Evolutionary conservation across 257 asterid species (phyloP), one percentile per base, ranked within the genome.

Genomic region (Nicotiana sylvestris): DNA sequence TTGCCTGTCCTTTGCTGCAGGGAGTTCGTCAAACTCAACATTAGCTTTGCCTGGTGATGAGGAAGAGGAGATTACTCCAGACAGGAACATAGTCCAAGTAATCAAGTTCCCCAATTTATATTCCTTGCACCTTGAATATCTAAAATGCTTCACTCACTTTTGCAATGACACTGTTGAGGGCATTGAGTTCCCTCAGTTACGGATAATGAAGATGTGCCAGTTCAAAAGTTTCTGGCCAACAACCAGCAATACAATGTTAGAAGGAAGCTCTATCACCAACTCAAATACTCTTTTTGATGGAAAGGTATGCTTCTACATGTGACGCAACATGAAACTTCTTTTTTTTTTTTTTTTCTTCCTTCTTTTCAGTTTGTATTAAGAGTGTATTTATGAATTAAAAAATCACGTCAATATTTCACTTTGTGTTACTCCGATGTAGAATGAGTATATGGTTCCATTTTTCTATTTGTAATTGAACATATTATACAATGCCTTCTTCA

Each of bases 81-180:
- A n/a, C n/a, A n/a, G n/a, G n/a, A n/a, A n/a, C n/a, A n/a, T n/a
- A n/a, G n/a, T n/a, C n/a, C n/a, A n/a, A n/a, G n/a, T n/a, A n/a
- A 69, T 69, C 77, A 39, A 69, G 57, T n/a, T 69, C 33, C 77
- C 33, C 18, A 69, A 39, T 69, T 69, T 69, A n/a, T n/a, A 69
- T n/a, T 1, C 4, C 5, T 37, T 69, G 56, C 0, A 4, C 0
- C 33, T 39, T 69, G 0, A 5, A 2, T 0, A 0, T n/a, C 57
- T 69, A 33, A 0, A 3, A 4, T n/a, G 57, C 33, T 16, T 69
- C 57, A 69, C 77, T 69, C 57, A 39, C 77, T n/a, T 69, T 39
- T 69, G 33, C 57, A 39, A 12, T 4, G 30, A 1, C 53, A 39
- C 56, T 39, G 57, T 69, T 39, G 77, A n/a, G 5, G 77, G 77